A percentile compares a stretch with the other conserved stretches of the same genome.
phyloP scores from a whole-genome alignment of 345 rosid species.

The Noccaea bulbosa region DNA sequence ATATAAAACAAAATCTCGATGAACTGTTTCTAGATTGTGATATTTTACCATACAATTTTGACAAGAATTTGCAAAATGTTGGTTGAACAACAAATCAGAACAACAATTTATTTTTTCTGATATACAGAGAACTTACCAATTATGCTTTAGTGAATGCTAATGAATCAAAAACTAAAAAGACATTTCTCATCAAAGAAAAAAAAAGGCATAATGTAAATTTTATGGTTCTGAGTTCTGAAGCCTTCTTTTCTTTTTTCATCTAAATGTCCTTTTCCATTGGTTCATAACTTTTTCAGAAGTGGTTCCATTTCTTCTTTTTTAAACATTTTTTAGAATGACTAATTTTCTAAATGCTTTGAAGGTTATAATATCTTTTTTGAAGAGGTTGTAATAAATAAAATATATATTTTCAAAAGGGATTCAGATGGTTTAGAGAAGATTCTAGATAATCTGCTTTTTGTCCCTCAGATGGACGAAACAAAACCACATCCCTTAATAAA shows the following conservation, averaged over 20 bases:
- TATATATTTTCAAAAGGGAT: slow-evolving; percentile 4
- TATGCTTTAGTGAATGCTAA: background rate
- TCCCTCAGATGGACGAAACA: slow-evolving; percentile 11
- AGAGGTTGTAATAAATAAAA: background rate
- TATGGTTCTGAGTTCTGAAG: background rate
- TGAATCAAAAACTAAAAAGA: background rate
- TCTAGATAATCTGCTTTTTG: background rate
- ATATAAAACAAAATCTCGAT: slow-evolving; percentile 30
- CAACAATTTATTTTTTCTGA: background rate
- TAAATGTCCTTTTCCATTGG: no score
- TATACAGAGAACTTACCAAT: background rate
- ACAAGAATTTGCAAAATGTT: slow-evolving; percentile 6
- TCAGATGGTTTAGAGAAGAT: background rate
- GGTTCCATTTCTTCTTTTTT: background rate
- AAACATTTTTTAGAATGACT: background rate
- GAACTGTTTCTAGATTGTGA: slow-evolving; percentile 11
- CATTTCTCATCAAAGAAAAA: no score
- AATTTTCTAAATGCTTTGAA: background rate
- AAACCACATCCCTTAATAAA: background rate
- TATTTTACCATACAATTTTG: slow-evolving; percentile 26
- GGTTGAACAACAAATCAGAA: slow-evolving; percentile 18
- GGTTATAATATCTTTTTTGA: background rate
- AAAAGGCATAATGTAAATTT: background rate
- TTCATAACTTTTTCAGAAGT: background rate
- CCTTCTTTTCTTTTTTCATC: no score